Percentiles rank a stretch among this genome's conserved stretches.
These are phyloP conservation scores for Melaleuca alternifolia DNA, from an alignment of 345 rosid genomes.

Conservation along the genomic window DNA sequence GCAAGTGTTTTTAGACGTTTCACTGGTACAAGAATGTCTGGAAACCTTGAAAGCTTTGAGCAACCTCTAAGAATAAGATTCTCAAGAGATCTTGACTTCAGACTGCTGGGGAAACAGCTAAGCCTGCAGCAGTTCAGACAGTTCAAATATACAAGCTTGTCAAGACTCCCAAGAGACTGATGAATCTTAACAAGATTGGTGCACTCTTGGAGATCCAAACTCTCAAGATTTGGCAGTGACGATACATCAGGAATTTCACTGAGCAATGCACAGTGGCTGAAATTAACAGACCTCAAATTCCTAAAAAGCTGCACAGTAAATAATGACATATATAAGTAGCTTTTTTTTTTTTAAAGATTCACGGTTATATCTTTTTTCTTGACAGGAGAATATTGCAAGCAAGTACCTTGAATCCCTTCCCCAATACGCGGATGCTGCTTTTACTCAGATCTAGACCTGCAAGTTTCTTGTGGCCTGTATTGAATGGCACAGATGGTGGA, in stretches of 20 bases:
- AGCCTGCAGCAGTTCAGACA: background rate
- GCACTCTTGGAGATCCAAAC: background rate
- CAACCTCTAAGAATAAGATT: background rate
- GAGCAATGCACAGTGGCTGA: background rate
- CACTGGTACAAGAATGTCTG: background rate
- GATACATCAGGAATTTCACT: conserved; percentile 1
- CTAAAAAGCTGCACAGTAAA: background rate
- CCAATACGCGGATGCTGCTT: background rate
- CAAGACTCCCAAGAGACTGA: background rate
- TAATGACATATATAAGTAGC: background rate
- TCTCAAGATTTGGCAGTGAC: background rate
- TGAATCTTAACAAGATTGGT: background rate
- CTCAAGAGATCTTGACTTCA: background rate
- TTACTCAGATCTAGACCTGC: background rate
- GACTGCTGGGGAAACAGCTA: background rate
- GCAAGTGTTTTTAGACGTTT: background rate
- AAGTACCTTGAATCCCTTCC: background rate
- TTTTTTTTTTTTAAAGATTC: background rate
- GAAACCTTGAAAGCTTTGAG: background rate
- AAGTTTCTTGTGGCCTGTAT: background rate
- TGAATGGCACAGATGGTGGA: background rate
- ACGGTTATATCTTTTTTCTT: background rate
- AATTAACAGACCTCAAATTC: background rate
- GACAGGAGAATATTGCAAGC: background rate
- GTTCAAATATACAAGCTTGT: background rate